Percentiles rank a stretch among this genome's conserved stretches.
phyloP scores from a whole-genome alignment of 805 yeast genomes.

The Metschnikowia santaceciliae region DNA sequence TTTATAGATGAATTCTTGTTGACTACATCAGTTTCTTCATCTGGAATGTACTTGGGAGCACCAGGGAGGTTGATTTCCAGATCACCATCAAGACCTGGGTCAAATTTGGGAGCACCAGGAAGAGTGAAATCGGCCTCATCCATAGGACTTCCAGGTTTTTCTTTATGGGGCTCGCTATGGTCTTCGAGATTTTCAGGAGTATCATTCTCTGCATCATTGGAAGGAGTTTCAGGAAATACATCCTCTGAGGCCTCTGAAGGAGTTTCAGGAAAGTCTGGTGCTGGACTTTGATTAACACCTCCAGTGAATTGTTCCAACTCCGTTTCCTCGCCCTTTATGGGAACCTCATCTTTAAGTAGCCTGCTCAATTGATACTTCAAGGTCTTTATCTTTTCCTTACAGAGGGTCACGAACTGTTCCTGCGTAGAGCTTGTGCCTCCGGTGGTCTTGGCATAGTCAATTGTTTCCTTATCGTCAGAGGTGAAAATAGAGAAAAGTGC shows the following conservation, averaged over 20 bases:
- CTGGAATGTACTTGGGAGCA: slow-evolving; percentile 40
- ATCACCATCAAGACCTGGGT: slow-evolving; percentile 11
- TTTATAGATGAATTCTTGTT: slow-evolving; percentile 37
- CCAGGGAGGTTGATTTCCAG: slow-evolving; percentile 31
- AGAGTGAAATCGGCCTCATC: slow-evolving; percentile 15
- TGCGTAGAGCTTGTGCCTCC: slow-evolving; percentile 63
- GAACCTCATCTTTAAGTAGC: slow-evolving; percentile 36
- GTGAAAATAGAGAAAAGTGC: slow-evolving; percentile 41
- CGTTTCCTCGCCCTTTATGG: slow-evolving; percentile 22
- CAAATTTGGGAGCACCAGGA: slow-evolving; percentile 39
- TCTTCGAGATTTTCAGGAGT: neutral
- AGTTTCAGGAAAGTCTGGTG: neutral
- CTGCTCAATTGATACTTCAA: slow-evolving; percentile 37
- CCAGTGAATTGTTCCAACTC: slow-evolving; percentile 21
- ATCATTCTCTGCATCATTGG: neutral
- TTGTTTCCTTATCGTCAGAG: slow-evolving; percentile 17
- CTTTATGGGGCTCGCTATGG: neutral
- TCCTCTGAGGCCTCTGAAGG: neutral
- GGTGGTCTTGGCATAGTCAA: slow-evolving; percentile 45
- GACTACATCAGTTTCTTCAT: slow-evolving; percentile 34
- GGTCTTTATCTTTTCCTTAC: slow-evolving; percentile 49
- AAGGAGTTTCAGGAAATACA: neutral
- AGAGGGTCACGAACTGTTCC: slow-evolving; percentile 48
- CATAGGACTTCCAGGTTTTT: too few relatives aligned
- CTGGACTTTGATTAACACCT: neutral